Conservation (phyloP, 768 basidiomycete genomes). For the Aureoboletus auriporus region DNA sequence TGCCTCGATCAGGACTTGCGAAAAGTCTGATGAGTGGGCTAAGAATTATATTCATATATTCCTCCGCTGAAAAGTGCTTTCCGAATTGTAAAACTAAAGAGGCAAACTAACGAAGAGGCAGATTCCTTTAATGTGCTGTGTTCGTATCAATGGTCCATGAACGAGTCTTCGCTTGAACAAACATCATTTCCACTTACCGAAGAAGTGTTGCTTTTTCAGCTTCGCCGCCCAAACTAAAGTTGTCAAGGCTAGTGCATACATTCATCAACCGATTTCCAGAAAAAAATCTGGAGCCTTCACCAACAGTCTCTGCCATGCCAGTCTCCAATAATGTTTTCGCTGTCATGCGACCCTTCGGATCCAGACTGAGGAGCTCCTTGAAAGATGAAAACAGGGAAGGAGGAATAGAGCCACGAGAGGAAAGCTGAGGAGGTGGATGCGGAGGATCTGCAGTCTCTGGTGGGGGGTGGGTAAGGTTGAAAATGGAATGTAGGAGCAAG, state of each 20-base stretch:
- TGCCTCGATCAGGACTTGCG: slow-evolving; percentile 87
- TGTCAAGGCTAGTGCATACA: slow-evolving; percentile 80
- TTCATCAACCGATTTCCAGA: slow-evolving; percentile 75
- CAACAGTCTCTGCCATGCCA: slow-evolving; percentile 65
- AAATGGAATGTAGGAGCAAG: slow-evolving; percentile 77
- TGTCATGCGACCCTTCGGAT: slow-evolving; percentile 72
- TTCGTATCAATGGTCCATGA: neutral
- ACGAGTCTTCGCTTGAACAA: neutral
- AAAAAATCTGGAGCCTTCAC: slow-evolving; percentile 74
- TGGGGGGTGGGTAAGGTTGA: slow-evolving; percentile 78
- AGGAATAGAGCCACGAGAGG: slow-evolving; percentile 77
- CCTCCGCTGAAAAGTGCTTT: slow-evolving; percentile 59
- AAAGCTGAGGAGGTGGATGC: slow-evolving; percentile 73
- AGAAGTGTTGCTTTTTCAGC: slow-evolving; percentile 72
- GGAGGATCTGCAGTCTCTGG: slow-evolving; percentile 68
- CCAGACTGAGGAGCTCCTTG: slow-evolving; percentile 89
- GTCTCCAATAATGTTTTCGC: slow-evolving; percentile 74
- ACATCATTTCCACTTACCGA: slow-evolving; percentile 39
- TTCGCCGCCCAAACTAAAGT: slow-evolving; percentile 78
- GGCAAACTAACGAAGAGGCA: slow-evolving; percentile 66
- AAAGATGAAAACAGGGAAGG: slow-evolving; percentile 67
- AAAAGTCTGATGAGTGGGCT: slow-evolving; percentile 81
- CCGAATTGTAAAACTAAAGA: slow-evolving; percentile 84
- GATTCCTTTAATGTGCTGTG: slow-evolving; percentile 75
- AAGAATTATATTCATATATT: slow-evolving; percentile 67